Percentiles rank a stretch among this genome's conserved stretches.
These are phyloP conservation scores for Phytophthora aleatoria DNA, from an alignment of 352 stramenopile species.

Conservation along the genomic window DNA sequence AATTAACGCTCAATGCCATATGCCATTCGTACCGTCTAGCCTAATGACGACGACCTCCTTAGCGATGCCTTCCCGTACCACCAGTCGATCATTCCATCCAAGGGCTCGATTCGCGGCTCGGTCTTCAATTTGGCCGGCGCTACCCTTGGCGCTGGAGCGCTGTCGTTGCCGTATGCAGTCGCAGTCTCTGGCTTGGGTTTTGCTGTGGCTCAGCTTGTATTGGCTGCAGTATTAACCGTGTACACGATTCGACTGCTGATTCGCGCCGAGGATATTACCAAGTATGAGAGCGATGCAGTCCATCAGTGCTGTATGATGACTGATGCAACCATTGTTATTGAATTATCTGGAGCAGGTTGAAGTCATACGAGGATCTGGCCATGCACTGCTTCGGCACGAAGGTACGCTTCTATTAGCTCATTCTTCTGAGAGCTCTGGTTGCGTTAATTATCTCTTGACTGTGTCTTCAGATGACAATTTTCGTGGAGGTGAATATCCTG, in stretches of 20 bases:
- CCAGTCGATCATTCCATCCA: constrained; percentile 80
- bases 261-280: constrained; percentile 76
- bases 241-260: constrained; percentile 87
- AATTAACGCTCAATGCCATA: constrained; percentile 5
- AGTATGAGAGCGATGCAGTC: constrained; percentile 42
- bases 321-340: constrained; percentile 3
- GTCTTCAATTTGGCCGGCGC: constrained; percentile 87
- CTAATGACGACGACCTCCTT: constrained; percentile 51
- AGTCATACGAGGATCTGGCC: constrained; percentile 87
- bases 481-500: constrained; percentile 86
- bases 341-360: constrained; percentile 50
- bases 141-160: constrained; percentile 75
- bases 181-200: constrained; percentile 81
- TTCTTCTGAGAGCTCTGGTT: background rate
- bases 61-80: constrained; percentile 73
- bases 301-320: background rate
- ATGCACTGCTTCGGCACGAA: constrained; percentile 86
- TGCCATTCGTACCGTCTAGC: constrained; percentile 15
- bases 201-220: constrained; percentile 68
- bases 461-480: constrained; percentile 63
- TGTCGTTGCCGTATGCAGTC: constrained; percentile 83
- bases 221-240: constrained; percentile 73
- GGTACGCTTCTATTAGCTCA: constrained; percentile 20
- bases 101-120: constrained; percentile 82
- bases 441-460: background rate